phyloP scores from a whole-genome alignment of 2,329 filamentous ascomycete genomes.

The Penicillium sp. region DNA sequence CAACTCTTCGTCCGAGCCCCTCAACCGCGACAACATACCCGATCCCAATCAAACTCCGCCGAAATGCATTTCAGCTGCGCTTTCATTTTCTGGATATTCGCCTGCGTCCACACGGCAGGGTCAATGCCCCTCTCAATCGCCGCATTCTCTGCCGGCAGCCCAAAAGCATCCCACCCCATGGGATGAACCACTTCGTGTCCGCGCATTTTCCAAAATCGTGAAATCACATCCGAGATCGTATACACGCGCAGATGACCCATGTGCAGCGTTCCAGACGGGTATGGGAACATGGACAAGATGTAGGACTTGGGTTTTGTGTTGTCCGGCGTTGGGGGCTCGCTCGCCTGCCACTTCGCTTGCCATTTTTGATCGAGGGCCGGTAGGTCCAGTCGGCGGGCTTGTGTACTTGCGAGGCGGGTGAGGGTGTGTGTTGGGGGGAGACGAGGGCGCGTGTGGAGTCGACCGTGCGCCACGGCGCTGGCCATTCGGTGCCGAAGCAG shows the following conservation, averaged over 20 bases:
- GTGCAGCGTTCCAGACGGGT: constrained; percentile 83
- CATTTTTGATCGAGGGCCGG: constrained; percentile 56
- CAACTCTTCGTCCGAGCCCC: not conserved
- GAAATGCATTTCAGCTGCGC: constrained; percentile 77
- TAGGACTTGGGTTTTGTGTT: constrained; percentile 55
- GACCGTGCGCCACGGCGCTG: constrained; percentile 20
- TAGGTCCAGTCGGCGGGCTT: constrained; percentile 43
- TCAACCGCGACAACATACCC: constrained; percentile 56
- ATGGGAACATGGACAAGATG: constrained; percentile 89
- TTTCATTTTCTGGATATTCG: constrained; percentile 85
- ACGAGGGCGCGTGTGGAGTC: constrained; percentile 18
- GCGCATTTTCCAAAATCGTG: constrained; percentile 73
- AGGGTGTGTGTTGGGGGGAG: constrained; percentile 16
- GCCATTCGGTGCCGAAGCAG: constrained; percentile 31
- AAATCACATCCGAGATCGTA: constrained; percentile 83
- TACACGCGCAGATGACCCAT: constrained; percentile 87
- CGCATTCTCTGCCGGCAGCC: constrained; percentile 86
- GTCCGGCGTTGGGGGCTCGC: constrained; percentile 1
- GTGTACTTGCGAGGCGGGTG: constrained; percentile 30
- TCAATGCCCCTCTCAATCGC: constrained; percentile 80
- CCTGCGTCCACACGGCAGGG: constrained; percentile 75
- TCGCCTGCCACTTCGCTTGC: constrained; percentile 52
- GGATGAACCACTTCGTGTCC: constrained; percentile 77
- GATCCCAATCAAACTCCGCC: constrained; percentile 78
- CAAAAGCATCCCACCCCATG: constrained; percentile 96